Base-by-base conservation (phyloP, 768 basidiomycete genomes). In the Pisolithus albus region DNA sequence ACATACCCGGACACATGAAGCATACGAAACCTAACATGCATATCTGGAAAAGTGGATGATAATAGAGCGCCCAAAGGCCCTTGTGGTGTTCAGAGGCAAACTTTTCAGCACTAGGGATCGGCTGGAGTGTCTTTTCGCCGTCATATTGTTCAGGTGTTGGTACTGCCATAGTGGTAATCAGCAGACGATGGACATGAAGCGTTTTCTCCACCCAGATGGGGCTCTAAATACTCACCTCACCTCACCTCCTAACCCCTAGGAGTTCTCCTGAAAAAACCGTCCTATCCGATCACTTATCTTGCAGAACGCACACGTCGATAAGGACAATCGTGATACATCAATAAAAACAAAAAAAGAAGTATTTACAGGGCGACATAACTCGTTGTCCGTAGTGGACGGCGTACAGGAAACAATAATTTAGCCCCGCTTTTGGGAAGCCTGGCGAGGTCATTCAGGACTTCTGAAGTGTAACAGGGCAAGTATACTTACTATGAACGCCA, bases 1-100 rank as follows among this genome's bases (percentile, higher is more conserved):
- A 91, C 51, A 89, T 76, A 50, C 88, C 88, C 64, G 69, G 69
- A 49, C 70, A 56, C 81, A 83, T 80, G 63, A 82, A 82, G 55
- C 66, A 66, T 45, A 88, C 80, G 45, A 89, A 75, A 44, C 86
- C 88, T 42, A 88, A 74, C 74, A 89, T 74, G 24, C 46, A 45
- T 50, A 85, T 70, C 41, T 66, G 64, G 36, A 63, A 66, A 24
- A 61, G 57, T 19, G 82, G 77, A 56, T 83, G 72, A 54, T 78
- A 77, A 61, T 84, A 86, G 26, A 83, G 7, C 11, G 79, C 80
- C 58, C 67, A 77, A 49, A 78, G 49, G 13, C 82, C 82, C 7
- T 63, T 72, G 0, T 76, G 81, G 43, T 76, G 75, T 54, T 75
- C 69, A 61, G 70, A 74, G 34, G 34, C 5, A 50, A 73, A 58